These are phyloP conservation scores for Cnidoscolus chayamansa DNA, from an alignment of 441 rosid genomes.

Conservation along the genomic window DNA sequence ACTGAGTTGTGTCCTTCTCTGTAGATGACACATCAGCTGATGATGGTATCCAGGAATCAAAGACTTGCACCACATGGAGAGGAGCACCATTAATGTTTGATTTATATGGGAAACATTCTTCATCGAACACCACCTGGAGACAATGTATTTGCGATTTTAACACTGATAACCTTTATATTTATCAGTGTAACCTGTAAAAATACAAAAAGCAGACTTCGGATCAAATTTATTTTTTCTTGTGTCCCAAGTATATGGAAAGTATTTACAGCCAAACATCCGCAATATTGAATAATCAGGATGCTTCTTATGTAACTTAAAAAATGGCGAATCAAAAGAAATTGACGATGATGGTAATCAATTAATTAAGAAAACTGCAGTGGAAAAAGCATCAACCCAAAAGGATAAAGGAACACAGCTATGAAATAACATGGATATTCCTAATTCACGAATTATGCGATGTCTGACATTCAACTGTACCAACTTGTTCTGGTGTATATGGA, in stretches of 20 bases:
- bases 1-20: too few species aligned
- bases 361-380: too few species aligned
- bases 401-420: not conserved
- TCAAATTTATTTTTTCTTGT: not conserved
- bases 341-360: too few species aligned
- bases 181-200: not conserved
- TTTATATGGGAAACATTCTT: not conserved
- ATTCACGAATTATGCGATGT: not conserved
- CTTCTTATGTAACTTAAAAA: not conserved
- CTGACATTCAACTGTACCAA: not conserved
- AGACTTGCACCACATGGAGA: too few species aligned
- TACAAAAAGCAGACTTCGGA: not conserved
- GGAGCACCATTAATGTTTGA: too few species aligned
- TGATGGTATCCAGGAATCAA: too few species aligned
- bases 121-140: too few species aligned
- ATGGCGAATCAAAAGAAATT: not conserved
- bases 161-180: not conserved
- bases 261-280: not conserved
- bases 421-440: not conserved
- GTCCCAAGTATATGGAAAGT: constrained; percentile 8
- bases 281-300: not conserved
- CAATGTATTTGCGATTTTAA: not conserved
- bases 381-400: not conserved
- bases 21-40: too few species aligned
- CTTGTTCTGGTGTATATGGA: not conserved